These are phyloP conservation scores for Xylaria bambusicola DNA, from an alignment of 495 filamentous ascomycete species.

Conservation along the genomic window DNA sequence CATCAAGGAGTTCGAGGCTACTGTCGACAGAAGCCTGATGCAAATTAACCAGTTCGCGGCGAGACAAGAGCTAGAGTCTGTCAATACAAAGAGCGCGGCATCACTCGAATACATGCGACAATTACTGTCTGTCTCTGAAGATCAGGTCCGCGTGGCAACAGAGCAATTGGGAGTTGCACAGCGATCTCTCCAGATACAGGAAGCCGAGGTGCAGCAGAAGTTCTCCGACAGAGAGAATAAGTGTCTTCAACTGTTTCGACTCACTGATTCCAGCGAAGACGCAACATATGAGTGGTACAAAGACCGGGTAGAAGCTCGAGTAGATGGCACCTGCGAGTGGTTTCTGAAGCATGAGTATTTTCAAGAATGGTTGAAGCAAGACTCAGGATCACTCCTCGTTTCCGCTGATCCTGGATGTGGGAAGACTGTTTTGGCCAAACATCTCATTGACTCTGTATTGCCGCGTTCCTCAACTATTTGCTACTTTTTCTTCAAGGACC, in stretches of 20 bases:
- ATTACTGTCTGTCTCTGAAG: background rate
- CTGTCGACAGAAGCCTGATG: background rate
- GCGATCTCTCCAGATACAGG: constrained; percentile 20
- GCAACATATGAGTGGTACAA: constrained; percentile 42
- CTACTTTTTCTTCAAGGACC: constrained; percentile 63
- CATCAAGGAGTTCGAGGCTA: constrained; percentile 1
- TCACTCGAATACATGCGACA: background rate
- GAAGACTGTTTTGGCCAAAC: constrained; percentile 54
- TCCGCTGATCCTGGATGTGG: constrained; percentile 59
- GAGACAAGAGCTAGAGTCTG: constrained; percentile 1
- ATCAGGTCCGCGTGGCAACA: background rate
- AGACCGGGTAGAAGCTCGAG: constrained; percentile 37
- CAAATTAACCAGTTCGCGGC: background rate
- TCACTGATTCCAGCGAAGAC: constrained; percentile 23
- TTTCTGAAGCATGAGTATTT: constrained; percentile 38
- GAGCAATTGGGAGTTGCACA: constrained; percentile 13
- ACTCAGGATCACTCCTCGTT: constrained; percentile 44
- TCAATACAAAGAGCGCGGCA: background rate
- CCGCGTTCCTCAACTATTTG: constrained; percentile 33
- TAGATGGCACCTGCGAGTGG: constrained; percentile 47
- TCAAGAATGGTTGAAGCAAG: constrained; percentile 33
- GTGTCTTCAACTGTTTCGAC: constrained; percentile 38
- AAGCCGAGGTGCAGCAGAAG: constrained; percentile 14
- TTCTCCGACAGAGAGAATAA: constrained; percentile 26
- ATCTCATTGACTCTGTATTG: constrained; percentile 43